A percentile compares a stretch with the other conserved stretches of the same genome.
phyloP scores from a whole-genome alignment of 352 stramenopile genomes.

The Globisporangium recalcitrans region DNA sequence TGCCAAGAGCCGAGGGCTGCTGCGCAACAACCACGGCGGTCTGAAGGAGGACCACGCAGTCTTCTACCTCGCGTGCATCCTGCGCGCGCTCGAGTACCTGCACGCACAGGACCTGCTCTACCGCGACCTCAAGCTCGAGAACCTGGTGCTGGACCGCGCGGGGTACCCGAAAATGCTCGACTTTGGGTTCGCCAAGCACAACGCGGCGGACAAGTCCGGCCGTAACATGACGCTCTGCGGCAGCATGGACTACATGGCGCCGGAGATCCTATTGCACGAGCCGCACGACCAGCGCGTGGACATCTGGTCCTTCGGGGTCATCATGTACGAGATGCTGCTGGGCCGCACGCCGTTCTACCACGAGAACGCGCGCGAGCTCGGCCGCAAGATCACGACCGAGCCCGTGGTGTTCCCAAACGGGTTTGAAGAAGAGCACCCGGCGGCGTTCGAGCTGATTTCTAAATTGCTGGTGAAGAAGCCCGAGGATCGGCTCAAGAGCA shows the following conservation, averaged over 20 bases:
- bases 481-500: constrained; percentile 29
- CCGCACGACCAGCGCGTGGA: constrained; percentile 67
- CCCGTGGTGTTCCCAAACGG: constrained; percentile 61
- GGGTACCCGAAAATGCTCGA: constrained; percentile 88
- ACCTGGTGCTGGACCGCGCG: constrained; percentile 75
- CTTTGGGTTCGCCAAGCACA: constrained; percentile 72
- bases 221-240: constrained; percentile 74
- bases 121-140: constrained; percentile 89
- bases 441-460: constrained; percentile 48
- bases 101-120: constrained; percentile 72
- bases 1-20: constrained; percentile 29
- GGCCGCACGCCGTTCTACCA: constrained; percentile 87
- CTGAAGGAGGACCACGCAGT: constrained; percentile 50
- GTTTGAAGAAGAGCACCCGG: constrained; percentile 51
- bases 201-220: constrained; percentile 34
- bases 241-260: constrained; percentile 81
- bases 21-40: constrained; percentile 40
- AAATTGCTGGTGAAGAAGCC: constrained; percentile 58
- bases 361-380: constrained; percentile 70
- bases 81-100: constrained; percentile 70
- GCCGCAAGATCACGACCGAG: constrained; percentile 64
- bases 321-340: constrained; percentile 85
- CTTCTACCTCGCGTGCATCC: constrained; percentile 91
- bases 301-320: constrained; percentile 78
- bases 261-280: constrained; percentile 61